Base-by-base conservation (phyloP, 768 basidiomycete species). In the Lepiota venenata region DNA sequence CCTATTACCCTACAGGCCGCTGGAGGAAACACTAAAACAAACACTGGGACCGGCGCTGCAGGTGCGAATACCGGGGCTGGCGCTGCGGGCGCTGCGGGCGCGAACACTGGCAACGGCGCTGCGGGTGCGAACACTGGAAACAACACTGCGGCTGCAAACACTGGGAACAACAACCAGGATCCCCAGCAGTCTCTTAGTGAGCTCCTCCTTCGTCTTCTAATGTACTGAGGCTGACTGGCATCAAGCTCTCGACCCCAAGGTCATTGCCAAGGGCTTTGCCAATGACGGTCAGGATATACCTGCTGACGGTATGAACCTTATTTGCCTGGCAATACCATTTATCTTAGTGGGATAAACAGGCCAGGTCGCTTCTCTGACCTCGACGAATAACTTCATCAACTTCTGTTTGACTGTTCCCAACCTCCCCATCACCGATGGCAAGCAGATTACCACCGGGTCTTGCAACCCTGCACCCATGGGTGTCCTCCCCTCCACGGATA, bases 321-420 rank as follows among this genome's bases (percentile, higher is more conserved):
- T 7, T 32, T 29, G 27, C 20, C 11, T 66, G 70, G 14, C 10
- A 35, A 4, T 44, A 70, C 70, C 14, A 79, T 81, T 65, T 75
- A 75, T 62, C 57, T 72, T 9, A 75, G 76, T 12, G 32, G 10
- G 7, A 29, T 43, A 5, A n/a, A 15, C 39, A 63, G 80, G 80
- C 41, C 80, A 82, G 65, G 77, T 78, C 55, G 73, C 79, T 9
- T 83, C 80, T 2, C 64, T 77, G 45, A 80, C 81, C 1, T 81
- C 80, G 21, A 70, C 68, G 21, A 84, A 87, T 71, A 86, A 86
- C 72, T 87, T 82, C 64, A 79, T 81, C 71, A 81, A 82, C 72
- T 78, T 77, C 62, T 84, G 81, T 62, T 63, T 73, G 50, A 76
- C 73, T n/a, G 69, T 71, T 4, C 71, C 76, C 50, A 67, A 77